These are phyloP conservation scores for Zasmidium angulare DNA, from an alignment of 2,329 filamentous ascomycete genomes.

Conservation along the genomic window DNA sequence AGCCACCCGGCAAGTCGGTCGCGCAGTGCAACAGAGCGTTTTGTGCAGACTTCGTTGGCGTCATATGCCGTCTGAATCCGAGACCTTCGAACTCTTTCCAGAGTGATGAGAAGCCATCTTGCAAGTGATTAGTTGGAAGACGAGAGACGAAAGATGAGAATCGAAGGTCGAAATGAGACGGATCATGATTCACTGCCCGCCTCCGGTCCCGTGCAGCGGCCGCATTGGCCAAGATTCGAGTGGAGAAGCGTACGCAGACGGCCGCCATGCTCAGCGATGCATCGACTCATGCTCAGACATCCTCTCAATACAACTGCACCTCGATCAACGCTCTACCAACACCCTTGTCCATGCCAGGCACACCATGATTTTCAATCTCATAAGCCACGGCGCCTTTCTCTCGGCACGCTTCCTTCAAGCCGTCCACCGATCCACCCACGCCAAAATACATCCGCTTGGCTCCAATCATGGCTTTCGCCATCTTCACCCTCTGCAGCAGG, in stretches of 20 bases:
- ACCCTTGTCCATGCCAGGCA: constrained; percentile 43
- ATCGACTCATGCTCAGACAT: neutral
- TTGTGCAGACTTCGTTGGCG: no score
- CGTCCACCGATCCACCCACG: constrained; percentile 77
- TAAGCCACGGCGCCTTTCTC: constrained; percentile 45
- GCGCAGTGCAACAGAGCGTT: no score
- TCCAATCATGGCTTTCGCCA: constrained; percentile 64
- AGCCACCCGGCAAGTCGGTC: neutral
- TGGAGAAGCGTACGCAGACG: neutral
- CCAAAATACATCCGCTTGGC: constrained; percentile 84
- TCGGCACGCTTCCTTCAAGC: constrained; percentile 57
- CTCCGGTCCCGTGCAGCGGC: neutral
- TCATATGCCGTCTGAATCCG: no score
- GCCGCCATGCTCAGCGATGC: neutral
- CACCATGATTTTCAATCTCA: constrained; percentile 49
- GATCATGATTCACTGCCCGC: no score
- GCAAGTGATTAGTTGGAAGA: no score
- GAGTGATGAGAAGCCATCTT: no score
- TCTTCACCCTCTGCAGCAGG: constrained; percentile 54
- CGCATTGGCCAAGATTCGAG: neutral
- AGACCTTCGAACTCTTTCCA: no score
- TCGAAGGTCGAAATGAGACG: no score
- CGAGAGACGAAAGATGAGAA: no score
- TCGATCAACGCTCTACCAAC: constrained; percentile 50
- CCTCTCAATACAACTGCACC: constrained; percentile 40